Evolutionary conservation across 208 protist genomes (phyloP), one percentile per base, ranked within the genome.

Genomic region (Leishmania arabica): DNA sequence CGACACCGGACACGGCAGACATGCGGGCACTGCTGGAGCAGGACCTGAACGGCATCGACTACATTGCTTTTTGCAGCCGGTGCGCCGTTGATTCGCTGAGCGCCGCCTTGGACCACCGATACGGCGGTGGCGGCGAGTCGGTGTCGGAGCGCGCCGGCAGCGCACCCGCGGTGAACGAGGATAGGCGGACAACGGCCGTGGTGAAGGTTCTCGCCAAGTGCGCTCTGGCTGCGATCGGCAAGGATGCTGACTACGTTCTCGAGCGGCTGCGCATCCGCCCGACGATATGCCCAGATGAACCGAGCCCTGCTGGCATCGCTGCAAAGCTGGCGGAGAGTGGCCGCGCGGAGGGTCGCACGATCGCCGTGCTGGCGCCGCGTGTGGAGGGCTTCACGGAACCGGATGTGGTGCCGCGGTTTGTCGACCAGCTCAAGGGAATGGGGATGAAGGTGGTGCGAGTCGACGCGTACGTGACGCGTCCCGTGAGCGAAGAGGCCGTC

Each of bases 1-100:
- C 79, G 15, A 77, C 79, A 54, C 45, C 79, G 31, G 42, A 82
- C 71, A 77, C 79, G n/a, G 79, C 70, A 9, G 31, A 8, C 27
- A 82, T 82, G 79, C 47, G 19, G 27, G 56, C 79, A 15, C 60
- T 82, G 19, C 72, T 82, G 34, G 68, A 37, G 1, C 42, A 72
- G 2, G 79, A 77, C 34, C 60, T 82, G 2, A n/a, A 72, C 21
- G 62, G 68, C 72, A 54, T 82, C 47, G 79, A 82, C 79, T 82
- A 82, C 60, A 54, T 82, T 3, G 62, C 68, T 15, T 82, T 82
- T 54, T 82, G 79, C 72, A 82, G 79, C 37, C 79, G 79, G 5
- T 82, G 79, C 42, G 79, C 79, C 72, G 54, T 82, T 54, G 79
- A 77, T 34, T 82, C 79, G 6, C 56, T 82, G 13, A 42, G 47